Evolutionary conservation across 352 stramenopile species (phyloP).

Genomic region (Phytophthora tubulina): DNA sequence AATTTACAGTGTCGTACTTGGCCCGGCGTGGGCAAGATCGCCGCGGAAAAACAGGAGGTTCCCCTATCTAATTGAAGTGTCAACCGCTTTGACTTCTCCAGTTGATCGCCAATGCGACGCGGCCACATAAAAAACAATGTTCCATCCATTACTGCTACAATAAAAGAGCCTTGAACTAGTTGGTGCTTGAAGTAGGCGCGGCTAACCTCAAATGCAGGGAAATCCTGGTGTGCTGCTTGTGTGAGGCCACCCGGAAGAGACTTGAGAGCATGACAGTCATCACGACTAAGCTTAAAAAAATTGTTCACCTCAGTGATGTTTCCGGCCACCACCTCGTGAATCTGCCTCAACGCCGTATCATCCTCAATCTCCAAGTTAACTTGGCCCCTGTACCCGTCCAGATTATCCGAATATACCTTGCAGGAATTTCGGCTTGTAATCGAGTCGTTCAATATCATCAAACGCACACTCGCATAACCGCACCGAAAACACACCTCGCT

Average conservation of each 20-base stretch:
- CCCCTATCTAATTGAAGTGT: neutral
- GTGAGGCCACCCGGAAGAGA: neutral
- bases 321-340: too few relatives aligned
- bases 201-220: neutral
- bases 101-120: neutral
- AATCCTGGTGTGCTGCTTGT: neutral
- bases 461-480: neutral
- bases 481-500: too few relatives aligned
- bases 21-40: neutral
- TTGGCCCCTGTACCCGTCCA: neutral
- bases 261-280: neutral
- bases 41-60: neutral
- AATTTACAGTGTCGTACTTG: neutral
- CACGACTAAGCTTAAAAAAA: neutral
- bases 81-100: neutral
- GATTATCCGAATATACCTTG: neutral
- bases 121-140: neutral
- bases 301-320: neutral
- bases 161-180: neutral
- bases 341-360: neutral
- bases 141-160: neutral
- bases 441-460: neutral
- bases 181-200: neutral
- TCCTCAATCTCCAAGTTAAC: neutral
- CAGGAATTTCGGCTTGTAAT: too few relatives aligned